phyloP scores from a whole-genome alignment of 2,329 filamentous ascomycete genomes.

The Lasiodiplodia sp. region DNA sequence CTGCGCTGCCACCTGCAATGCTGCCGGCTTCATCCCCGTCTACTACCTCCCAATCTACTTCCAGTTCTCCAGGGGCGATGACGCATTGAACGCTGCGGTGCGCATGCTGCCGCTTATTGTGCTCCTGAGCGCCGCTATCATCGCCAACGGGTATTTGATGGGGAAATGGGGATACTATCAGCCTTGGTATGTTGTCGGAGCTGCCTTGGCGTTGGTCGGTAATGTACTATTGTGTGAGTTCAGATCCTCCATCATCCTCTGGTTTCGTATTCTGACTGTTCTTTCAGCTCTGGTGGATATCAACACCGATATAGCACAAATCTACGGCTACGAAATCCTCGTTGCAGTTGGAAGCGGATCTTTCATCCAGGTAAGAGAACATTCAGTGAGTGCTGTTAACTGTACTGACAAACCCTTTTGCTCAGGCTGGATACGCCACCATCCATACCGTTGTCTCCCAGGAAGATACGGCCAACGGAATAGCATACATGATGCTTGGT shows the following conservation, averaged over 20 bases:
- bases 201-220: slow-evolving; percentile 31
- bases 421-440: slow-evolving; percentile 4
- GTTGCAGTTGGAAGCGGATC: slow-evolving; percentile 36
- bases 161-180: slow-evolving; percentile 35
- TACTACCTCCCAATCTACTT: slow-evolving; percentile 42
- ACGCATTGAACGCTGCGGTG: slow-evolving; percentile 35
- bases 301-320: slow-evolving; percentile 28
- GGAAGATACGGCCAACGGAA: slow-evolving; percentile 23
- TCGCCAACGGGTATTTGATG: slow-evolving; percentile 36
- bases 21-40: slow-evolving; percentile 27
- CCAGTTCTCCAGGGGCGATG: slow-evolving; percentile 37
- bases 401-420: no score
- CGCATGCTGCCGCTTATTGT: slow-evolving; percentile 39
- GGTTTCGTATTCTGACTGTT: background rate
- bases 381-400: no score
- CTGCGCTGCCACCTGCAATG: slow-evolving; percentile 41
- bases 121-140: slow-evolving; percentile 31
- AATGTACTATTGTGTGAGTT: slow-evolving; percentile 34
- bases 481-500: slow-evolving; percentile 20
- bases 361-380: slow-evolving; percentile 17
- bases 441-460: slow-evolving; percentile 29
- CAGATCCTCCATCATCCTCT: no score
- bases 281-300: slow-evolving; percentile 26
- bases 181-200: slow-evolving; percentile 36
- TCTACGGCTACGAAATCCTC: slow-evolving; percentile 39